Base-by-base conservation (phyloP, 1,139 yeast genomes). In the Candida labiduridarum region DNA sequence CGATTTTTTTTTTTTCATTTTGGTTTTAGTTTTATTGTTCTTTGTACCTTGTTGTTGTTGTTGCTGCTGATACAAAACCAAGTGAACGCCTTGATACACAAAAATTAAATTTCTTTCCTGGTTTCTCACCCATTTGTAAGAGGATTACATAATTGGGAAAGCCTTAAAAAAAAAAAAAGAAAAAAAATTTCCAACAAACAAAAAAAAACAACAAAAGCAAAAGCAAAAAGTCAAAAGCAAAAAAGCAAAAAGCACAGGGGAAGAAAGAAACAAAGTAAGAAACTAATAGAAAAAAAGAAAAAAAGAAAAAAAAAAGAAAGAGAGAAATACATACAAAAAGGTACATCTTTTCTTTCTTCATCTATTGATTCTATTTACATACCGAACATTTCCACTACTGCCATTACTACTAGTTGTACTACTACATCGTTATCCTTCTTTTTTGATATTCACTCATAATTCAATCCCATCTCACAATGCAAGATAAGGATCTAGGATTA, bases 401-500 rank as follows among this genome's bases (percentile, higher is more conserved):
- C 38, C 6, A 36, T 5, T 4, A 14, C 19, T 15, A 34, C 22
- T 34, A 15, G 19, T 25, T 16, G n/a, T 15, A 30, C 10, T 30
- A 29, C n/a, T 41, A 15, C 30, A 12, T 40, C 22, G 25, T 22
- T 25, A 9, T 29, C n/a, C 33, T 19, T 38, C 30, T 2, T 19
- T 19, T 38, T 38, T 22, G n/a, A n/a, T 22, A 12, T 22, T n/a
- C 16, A 22, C 22, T 38, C 10, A 22, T 22, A 22, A 38, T n/a
- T 22, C 16, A 38, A 14, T n/a, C 41, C 16, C 12, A n/a, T 18
- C 19, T 11, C 33, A 44, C 29, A 44, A 44, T 36, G 41, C 35
- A 44, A 44, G 46, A 44, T 15, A 44, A 40, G 19, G 44, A 45
- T 14, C 30, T 45, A 33, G 41, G 36, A 31, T 45, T 45, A 25